Conservation (phyloP, 257 asterid genomes). For the Echites panduratus region DNA sequence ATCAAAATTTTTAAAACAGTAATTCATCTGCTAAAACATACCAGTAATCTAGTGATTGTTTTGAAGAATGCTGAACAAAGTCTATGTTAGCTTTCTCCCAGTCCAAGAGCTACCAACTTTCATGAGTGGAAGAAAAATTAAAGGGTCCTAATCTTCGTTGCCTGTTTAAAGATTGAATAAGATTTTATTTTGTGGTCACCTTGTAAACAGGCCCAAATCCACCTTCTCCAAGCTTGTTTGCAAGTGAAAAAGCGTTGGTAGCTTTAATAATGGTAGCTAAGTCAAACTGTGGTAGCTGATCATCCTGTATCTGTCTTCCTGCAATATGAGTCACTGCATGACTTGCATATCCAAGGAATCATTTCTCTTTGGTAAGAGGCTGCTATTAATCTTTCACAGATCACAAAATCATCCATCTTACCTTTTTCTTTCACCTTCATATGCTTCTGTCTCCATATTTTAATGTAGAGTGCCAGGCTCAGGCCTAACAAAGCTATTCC, state of each 20-base stretch:
- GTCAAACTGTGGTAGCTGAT: slow-evolving; percentile 22
- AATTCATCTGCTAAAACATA: too few relatives aligned
- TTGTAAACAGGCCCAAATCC: slow-evolving; percentile 41
- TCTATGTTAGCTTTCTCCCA: not conserved
- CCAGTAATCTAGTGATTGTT: not conserved
- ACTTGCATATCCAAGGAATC: not conserved
- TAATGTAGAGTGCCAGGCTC: not conserved
- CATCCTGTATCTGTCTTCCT: slow-evolving; percentile 13
- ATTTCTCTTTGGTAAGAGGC: too few relatives aligned
- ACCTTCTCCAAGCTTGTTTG: slow-evolving; percentile 42
- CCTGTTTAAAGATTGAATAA: not conserved
- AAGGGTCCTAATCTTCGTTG: not conserved
- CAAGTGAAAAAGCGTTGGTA: slow-evolving; percentile 21
- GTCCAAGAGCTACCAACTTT: not conserved
- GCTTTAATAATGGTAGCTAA: slow-evolving; percentile 24
- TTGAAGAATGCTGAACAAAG: not conserved
- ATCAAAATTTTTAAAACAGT: not conserved
- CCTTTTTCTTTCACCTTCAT: slow-evolving; percentile 10
- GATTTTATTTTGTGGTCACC: slow-evolving; percentile 17
- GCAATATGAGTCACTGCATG: not conserved
- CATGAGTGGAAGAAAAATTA: not conserved
- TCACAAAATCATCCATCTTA: not conserved
- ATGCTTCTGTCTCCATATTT: slow-evolving; percentile 4
- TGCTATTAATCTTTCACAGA: too few relatives aligned
- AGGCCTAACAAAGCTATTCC: slow-evolving; percentile 15